phyloP scores from a whole-genome alignment of 257 asterid genomes.

The Solanum chaucha region DNA sequence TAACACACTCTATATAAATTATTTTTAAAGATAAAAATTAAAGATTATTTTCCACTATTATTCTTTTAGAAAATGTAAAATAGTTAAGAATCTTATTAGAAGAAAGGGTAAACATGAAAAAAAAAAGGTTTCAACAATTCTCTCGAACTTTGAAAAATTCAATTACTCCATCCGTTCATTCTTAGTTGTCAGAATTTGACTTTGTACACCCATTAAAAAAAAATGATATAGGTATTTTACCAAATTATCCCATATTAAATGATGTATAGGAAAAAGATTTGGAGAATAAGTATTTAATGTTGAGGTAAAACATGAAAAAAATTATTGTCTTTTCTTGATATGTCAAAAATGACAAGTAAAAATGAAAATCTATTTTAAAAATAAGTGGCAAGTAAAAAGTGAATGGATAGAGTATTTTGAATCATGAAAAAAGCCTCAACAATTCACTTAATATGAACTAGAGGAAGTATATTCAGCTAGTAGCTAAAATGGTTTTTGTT shows the following conservation, averaged over 20 bases:
- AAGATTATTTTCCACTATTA: background rate
- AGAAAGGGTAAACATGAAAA: background rate
- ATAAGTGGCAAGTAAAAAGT: background rate
- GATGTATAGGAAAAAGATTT: too few relatives aligned
- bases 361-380: too few relatives aligned
- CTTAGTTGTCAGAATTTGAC: background rate
- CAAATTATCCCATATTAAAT: too few relatives aligned
- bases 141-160: background rate
- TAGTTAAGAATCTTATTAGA: background rate
- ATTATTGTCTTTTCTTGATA: too few relatives aligned
- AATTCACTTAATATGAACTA: background rate
- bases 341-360: background rate
- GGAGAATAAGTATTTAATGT: background rate
- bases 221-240: background rate
- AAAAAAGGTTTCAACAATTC: background rate
- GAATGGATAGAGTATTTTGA: background rate
- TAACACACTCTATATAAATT: background rate
- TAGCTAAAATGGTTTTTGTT: background rate
- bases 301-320: background rate
- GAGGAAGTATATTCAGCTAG: too few relatives aligned
- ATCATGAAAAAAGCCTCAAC: background rate
- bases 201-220: too few relatives aligned
- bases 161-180: too few relatives aligned
- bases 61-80: background rate
- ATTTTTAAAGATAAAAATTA: too few relatives aligned